Base-by-base conservation (phyloP, 768 basidiomycete species). In the Exidia glandulosa region DNA sequence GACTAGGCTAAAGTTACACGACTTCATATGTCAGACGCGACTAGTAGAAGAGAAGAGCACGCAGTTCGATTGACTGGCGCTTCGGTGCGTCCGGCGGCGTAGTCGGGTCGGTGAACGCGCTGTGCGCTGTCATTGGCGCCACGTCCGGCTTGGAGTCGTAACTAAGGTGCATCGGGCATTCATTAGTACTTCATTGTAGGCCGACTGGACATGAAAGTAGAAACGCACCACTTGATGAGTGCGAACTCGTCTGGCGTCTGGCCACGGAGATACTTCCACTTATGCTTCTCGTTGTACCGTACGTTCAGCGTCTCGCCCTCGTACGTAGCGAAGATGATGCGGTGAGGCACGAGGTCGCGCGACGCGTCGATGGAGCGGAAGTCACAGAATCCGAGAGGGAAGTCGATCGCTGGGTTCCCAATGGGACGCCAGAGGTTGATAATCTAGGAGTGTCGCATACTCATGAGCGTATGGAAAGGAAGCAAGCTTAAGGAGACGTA, bases 391-490 rank as follows among this genome's bases (percentile, higher is more conserved):
- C 75, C 76, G 3, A 83, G 70, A 0, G 82, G 82, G 73, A 74
- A 77, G 61, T 83, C 81, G 6, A 72, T 55, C 0, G 79, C 81
- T 0, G 77, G 67, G 61, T 78, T 67, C 1, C 64, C 66, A 55
- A 83, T 82, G 4, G 83, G 81, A 2, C 83, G 72, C 83, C 83
- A 84, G 30, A 84, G 72, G 63, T 83, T 84, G 60, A 84, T 77
- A 32, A 84, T 81, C 59, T 82, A 81, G 72, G 80, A 81, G 1
- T 81, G 77, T 37, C 36, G 36, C 36, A 37, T 37, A 37, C 9
- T 37, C 10, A 37, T 9, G 10, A 37, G 36, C 10, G 36, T 9
- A 37, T 37, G 19, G 9, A 19, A 19, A 37, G 36, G 10, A 37
- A 19, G 19, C 10, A 10, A 10, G 19, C 36, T 9, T 10, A 37